Percentiles rank a stretch among this genome's conserved stretches.
phyloP scores from a whole-genome alignment of 768 basidiomycete genomes.

The Mrakia hoshinonis region DNA sequence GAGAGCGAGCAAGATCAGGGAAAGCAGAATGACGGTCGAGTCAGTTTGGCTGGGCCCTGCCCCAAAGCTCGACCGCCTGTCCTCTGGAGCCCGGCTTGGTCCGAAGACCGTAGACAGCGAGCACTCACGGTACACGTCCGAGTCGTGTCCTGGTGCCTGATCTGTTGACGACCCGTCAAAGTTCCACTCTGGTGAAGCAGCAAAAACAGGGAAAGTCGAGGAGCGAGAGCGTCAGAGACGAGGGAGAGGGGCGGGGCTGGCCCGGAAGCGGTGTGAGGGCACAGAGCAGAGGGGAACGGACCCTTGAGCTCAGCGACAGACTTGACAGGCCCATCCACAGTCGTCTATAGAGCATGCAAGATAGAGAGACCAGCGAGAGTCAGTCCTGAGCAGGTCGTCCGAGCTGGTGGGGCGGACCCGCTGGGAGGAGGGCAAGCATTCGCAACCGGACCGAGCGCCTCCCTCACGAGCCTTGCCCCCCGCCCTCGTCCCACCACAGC shows the following conservation, averaged over 20 bases:
- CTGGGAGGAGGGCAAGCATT: background rate
- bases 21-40: no score
- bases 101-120: no score
- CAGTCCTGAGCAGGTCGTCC: background rate
- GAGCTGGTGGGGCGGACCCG: background rate
- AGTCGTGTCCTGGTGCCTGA: slow-evolving; percentile 91
- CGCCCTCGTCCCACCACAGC: background rate
- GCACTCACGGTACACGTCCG: slow-evolving; percentile 73
- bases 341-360: background rate
- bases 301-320: slow-evolving; percentile 28
- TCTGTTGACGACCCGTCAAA: slow-evolving; percentile 38
- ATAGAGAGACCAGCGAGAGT: background rate
- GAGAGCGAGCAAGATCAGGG: background rate
- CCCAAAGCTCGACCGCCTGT: no score
- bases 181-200: slow-evolving; percentile 23
- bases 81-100: no score
- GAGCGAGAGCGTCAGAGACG: no score
- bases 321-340: slow-evolving; percentile 24
- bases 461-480: background rate
- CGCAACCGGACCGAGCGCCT: background rate
- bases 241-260: background rate
- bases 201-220: background rate
- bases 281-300: background rate
- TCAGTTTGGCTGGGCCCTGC: no score
- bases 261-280: background rate